Evolutionary conservation across 2,329 filamentous ascomycete species (phyloP).

Genomic region (Neopestalotiopsis sp.): DNA sequence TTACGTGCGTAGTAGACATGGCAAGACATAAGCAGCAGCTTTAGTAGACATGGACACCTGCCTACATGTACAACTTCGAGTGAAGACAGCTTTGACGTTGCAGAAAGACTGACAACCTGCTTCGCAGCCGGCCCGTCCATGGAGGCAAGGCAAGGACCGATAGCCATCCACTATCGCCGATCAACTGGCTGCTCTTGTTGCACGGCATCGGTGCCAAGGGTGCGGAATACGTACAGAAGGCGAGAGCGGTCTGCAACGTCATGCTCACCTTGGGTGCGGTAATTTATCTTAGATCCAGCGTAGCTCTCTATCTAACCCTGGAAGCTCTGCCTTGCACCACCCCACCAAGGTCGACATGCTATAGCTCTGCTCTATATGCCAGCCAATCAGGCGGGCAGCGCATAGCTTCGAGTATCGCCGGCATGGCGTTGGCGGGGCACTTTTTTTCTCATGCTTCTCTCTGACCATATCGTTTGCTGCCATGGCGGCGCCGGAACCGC

Average conservation of each 20-base stretch:
- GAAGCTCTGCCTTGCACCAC: conserved; percentile 13
- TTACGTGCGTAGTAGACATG: background rate
- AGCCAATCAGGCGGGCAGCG: conserved; percentile 16
- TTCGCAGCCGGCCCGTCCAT: background rate
- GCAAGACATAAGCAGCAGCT: background rate
- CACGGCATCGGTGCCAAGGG: background rate
- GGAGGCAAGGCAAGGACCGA: background rate
- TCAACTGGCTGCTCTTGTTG: background rate
- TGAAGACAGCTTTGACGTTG: background rate
- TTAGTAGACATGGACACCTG: background rate
- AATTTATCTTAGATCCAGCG: conserved; percentile 13
- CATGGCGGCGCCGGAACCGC: conserved; percentile 10
- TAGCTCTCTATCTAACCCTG: conserved; percentile 13
- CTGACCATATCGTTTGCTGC: background rate
- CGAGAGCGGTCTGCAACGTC: conserved; percentile 10
- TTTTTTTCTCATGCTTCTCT: background rate
- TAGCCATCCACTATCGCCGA: conserved; percentile 3
- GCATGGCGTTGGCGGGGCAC: background rate
- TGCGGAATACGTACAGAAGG: background rate
- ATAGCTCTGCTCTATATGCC: background rate
- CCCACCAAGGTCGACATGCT: conserved; percentile 7
- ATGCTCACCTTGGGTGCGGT: conserved; percentile 5
- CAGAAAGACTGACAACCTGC: background rate
- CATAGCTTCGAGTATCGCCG: conserved; percentile 10
- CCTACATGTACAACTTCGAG: background rate